Evolutionary conservation across 1,139 yeast species (phyloP).

Genomic region (Debaryomyces robertsiae): DNA sequence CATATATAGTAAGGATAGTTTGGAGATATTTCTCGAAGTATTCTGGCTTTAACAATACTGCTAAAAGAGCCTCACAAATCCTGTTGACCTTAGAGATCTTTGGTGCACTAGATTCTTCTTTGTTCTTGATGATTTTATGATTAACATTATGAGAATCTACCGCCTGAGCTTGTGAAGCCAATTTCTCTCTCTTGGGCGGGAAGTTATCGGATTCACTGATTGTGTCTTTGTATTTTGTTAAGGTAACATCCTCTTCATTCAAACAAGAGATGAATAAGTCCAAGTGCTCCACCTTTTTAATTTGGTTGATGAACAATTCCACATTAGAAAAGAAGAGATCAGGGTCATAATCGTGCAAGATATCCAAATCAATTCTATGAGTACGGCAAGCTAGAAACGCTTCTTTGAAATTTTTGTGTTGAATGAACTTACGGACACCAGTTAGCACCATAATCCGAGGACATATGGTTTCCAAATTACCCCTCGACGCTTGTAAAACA

Average conservation of each 20-base stretch:
- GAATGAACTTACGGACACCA: slow-evolving; percentile 74
- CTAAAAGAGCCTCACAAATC: slow-evolving; percentile 71
- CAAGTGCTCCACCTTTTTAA: slow-evolving; percentile 71
- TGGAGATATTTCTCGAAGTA: slow-evolving; percentile 66
- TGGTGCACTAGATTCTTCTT: slow-evolving; percentile 37
- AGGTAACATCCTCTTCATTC: slow-evolving; percentile 82
- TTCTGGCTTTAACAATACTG: slow-evolving; percentile 54
- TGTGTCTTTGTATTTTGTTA: slow-evolving; percentile 83
- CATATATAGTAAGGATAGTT: slow-evolving; percentile 86
- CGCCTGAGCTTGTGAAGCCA: slow-evolving; percentile 7
- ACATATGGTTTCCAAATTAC: slow-evolving; percentile 89
- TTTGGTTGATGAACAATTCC: slow-evolving; percentile 69
- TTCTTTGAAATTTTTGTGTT: slow-evolving; percentile 54
- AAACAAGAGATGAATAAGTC: slow-evolving; percentile 87
- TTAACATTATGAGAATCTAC: slow-evolving; percentile 10
- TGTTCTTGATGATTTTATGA: slow-evolving; percentile 29
- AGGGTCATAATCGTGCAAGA: slow-evolving; percentile 86
- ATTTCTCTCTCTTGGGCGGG: slow-evolving; percentile 6
- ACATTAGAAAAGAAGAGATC: slow-evolving; percentile 63
- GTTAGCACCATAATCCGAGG: slow-evolving; percentile 91
- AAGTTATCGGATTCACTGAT: slow-evolving; percentile 26
- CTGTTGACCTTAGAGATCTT: slow-evolving; percentile 67
- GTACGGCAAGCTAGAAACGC: slow-evolving; percentile 87
- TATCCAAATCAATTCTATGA: slow-evolving; percentile 88
- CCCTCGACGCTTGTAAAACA: slow-evolving; percentile 91